Evolutionary conservation across 2,329 filamentous ascomycete genomes (phyloP).

Genomic region (Annulohypoxylon truncatum): DNA sequence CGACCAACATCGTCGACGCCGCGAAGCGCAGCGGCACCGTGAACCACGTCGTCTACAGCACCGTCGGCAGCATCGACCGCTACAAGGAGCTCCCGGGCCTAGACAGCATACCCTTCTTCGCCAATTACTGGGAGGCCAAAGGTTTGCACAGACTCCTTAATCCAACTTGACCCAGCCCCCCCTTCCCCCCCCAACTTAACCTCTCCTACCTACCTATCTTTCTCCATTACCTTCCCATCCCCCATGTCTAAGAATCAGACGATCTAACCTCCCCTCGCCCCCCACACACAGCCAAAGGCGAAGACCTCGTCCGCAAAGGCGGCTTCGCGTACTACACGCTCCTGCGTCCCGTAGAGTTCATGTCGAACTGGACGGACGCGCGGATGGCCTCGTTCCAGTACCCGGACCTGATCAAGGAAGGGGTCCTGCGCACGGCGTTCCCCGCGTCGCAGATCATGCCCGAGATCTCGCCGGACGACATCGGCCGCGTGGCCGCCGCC

Average conservation of each 20-base stretch:
- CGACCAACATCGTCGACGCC: slow-evolving; percentile 28
- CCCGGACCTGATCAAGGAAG: slow-evolving; percentile 16
- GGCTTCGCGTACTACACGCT: slow-evolving; percentile 36
- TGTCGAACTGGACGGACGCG: slow-evolving; percentile 31
- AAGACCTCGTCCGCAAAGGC: slow-evolving; percentile 23
- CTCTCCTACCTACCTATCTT: no score
- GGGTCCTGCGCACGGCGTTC: slow-evolving; percentile 19
- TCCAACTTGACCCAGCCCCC: background rate
- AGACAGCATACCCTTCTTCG: slow-evolving; percentile 12
- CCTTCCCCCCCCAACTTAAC: no score
- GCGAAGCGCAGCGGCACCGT: slow-evolving; percentile 30
- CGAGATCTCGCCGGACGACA: slow-evolving; percentile 29
- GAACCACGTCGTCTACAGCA: slow-evolving; percentile 33
- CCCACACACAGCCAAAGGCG: slow-evolving; percentile 23
- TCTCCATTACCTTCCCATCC: background rate
- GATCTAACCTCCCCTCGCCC: background rate
- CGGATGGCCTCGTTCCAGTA: slow-evolving; percentile 1
- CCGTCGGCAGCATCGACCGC: slow-evolving; percentile 2
- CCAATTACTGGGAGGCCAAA: slow-evolving; percentile 28
- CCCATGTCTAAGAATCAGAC: background rate
- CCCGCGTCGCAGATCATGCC: background rate
- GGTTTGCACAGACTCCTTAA: slow-evolving; percentile 7
- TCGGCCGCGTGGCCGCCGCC: slow-evolving; percentile 27
- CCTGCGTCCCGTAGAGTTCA: slow-evolving; percentile 38
- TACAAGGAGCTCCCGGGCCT: slow-evolving; percentile 1